Conservation (phyloP, 2,329 filamentous ascomycete species). For the Trichophyton rubrum region DNA sequence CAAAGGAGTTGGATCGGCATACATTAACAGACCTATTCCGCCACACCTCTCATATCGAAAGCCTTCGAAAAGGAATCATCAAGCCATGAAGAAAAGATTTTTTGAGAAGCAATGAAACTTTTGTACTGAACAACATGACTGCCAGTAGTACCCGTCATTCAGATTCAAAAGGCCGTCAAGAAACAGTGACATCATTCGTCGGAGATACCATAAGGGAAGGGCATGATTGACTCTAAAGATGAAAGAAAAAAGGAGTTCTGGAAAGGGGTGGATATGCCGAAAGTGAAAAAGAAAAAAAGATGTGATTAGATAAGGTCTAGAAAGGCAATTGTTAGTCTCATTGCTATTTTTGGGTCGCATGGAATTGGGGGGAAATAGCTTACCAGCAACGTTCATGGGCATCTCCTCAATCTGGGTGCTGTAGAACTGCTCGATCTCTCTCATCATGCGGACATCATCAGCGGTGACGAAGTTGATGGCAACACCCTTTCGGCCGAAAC, state of each 20-base stretch:
- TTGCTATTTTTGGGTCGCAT: constrained; percentile 78
- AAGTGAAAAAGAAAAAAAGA: background rate
- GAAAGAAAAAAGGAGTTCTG: constrained; percentile 4
- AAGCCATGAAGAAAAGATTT: constrained; percentile 1
- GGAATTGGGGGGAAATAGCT: constrained; percentile 66
- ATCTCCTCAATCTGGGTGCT: constrained; percentile 97
- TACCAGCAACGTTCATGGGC: constrained; percentile 65
- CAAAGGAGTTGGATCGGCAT: constrained; percentile 3
- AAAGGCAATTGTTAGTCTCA: background rate
- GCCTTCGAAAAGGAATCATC: background rate
- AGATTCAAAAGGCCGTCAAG: constrained; percentile 7
- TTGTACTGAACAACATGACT: constrained; percentile 8
- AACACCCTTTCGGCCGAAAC: constrained; percentile 95
- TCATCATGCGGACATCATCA: constrained; percentile 91
- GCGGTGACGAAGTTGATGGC: constrained; percentile 99
- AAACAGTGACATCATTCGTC: constrained; percentile 7
- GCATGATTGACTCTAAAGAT: constrained; percentile 6
- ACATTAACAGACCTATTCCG: constrained; percentile 5
- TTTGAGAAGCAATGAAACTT: constrained; percentile 11
- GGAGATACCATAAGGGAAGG: constrained; percentile 1
- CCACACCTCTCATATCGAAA: constrained; percentile 3
- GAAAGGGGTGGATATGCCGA: background rate
- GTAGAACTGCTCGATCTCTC: constrained; percentile 95
- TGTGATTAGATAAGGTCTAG: constrained; percentile 32
- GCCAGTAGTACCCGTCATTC: constrained; percentile 13